Conservation (phyloP, 257 asterid species). For the Capsicum rhomboideum region DNA sequence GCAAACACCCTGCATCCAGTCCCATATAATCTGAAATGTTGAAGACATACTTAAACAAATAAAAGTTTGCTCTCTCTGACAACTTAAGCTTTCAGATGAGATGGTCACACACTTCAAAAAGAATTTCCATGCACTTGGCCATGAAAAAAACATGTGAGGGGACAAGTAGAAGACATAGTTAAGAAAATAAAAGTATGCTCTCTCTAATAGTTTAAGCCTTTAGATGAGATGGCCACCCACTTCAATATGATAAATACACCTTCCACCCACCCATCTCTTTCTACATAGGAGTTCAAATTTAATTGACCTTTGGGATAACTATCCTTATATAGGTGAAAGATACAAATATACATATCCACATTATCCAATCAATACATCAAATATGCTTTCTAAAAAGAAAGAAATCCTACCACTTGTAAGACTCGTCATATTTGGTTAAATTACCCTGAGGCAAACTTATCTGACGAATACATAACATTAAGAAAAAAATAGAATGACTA, state of each 20-base stretch:
- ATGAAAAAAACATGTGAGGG: not conserved
- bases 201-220: not conserved
- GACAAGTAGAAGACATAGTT: not conserved
- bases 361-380: not conserved
- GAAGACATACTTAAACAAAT: not conserved
- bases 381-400: not conserved
- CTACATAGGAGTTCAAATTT: not conserved
- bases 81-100: not conserved
- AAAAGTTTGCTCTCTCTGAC: not conserved
- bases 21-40: not conserved
- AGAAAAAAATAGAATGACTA: not conserved
- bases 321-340: not conserved
- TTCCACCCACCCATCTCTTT: not conserved
- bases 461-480: not conserved
- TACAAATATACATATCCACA: not conserved
- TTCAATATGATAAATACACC: not conserved
- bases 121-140: not conserved
- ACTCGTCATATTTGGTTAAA: not conserved
- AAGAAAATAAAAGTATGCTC: not conserved
- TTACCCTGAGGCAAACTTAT: not conserved
- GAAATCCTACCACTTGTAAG: not conserved
- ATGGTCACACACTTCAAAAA: not conserved
- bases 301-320: not conserved
- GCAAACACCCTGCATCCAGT: not conserved
- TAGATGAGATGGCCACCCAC: not conserved